Evolutionary conservation across 2,329 filamentous ascomycete genomes (phyloP).

Genomic region (Acephala macrosclerotiorum): DNA sequence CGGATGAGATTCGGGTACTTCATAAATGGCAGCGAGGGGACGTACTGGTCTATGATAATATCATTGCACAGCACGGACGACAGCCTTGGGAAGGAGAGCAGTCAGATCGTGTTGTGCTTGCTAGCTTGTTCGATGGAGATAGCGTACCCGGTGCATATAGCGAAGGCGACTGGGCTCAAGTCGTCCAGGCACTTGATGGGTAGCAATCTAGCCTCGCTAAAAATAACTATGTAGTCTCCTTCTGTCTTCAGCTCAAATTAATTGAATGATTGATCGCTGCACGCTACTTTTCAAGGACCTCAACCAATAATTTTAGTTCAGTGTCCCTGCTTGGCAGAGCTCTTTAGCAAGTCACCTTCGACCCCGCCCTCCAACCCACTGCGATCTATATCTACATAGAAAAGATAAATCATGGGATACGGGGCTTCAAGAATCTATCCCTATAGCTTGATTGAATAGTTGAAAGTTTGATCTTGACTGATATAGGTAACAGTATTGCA

Average conservation of each 20-base stretch:
- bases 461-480: no score
- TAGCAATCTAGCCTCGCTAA: constrained; percentile 15
- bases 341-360: no score
- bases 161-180: constrained; percentile 52
- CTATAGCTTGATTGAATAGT: no score
- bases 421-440: no score
- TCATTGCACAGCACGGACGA: background rate
- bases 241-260: background rate
- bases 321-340: no score
- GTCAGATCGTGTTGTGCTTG: constrained; percentile 53
- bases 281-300: no score
- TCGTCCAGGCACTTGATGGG: constrained; percentile 52
- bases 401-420: no score
- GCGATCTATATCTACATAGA: no score
- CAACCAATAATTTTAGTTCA: no score
- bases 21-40: background rate
- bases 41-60: background rate
- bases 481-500: no score
- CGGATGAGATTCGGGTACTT: background rate
- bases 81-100: constrained; percentile 43
- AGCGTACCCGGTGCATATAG: constrained; percentile 53
- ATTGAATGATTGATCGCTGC: background rate
- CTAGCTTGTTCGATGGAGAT: constrained; percentile 55
- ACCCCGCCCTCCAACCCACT: no score
- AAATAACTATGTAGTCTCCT: background rate